Percentiles rank a stretch among this genome's conserved stretches.
These are phyloP conservation scores for Arachis stenosperma DNA, from an alignment of 306 rosid genomes.

Conservation along the genomic window DNA sequence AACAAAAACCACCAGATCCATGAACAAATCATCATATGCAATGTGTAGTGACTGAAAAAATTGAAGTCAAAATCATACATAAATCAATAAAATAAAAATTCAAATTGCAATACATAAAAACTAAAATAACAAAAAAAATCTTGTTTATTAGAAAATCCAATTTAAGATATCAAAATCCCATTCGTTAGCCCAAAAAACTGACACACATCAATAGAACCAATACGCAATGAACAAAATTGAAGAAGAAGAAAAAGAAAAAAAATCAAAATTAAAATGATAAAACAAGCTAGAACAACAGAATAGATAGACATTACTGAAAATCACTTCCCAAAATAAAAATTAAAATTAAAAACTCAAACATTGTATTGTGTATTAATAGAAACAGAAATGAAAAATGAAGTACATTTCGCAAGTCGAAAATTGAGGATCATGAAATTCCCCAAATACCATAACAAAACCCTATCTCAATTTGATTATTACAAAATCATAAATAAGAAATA, in stretches of 20 bases:
- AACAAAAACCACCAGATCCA: constrained; percentile 59
- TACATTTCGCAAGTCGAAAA: constrained; percentile 19
- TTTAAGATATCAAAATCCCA: not conserved
- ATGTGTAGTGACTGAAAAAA: constrained; percentile 27
- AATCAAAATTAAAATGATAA: not conserved
- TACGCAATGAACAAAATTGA: not conserved
- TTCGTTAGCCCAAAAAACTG: not conserved
- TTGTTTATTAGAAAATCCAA: too few relatives aligned
- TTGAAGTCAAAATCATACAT: not conserved
- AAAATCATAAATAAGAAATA: not conserved
- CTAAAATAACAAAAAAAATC: not conserved
- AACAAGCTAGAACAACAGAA: not conserved
- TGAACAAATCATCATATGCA: constrained; percentile 49
- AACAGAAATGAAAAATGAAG: too few relatives aligned
- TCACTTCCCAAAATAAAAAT: too few relatives aligned
- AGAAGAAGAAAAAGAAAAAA: not conserved
- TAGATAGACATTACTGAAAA: not conserved
- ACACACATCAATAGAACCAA: not conserved
- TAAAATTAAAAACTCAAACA: too few relatives aligned
- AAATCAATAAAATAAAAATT: not conserved
- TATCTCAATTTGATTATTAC: too few relatives aligned
- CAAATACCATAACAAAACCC: not conserved
- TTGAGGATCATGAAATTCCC: not conserved
- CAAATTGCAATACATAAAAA: constrained; percentile 8
- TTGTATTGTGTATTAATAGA: too few relatives aligned